Base-by-base conservation (phyloP, 345 rosid species). In the Hypericum perforatum region DNA sequence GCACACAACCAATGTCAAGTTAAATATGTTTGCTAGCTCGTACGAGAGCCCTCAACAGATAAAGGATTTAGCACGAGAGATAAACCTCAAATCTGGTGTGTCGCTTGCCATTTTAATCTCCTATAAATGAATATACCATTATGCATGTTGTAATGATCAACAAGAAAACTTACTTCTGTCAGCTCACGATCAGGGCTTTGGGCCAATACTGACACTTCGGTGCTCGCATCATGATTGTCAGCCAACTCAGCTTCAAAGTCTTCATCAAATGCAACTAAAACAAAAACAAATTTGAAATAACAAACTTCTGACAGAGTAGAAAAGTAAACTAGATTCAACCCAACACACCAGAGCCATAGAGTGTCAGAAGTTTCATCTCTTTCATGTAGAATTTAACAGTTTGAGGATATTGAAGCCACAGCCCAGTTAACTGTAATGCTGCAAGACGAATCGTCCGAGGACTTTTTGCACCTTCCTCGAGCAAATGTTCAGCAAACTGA, bases 381-480 rank as follows among this genome's bases (percentile, higher is more conserved):
- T 86, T 82, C 16, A 81, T 61, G 69, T 91, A 91, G 75, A 70
- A 86, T 65, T 76, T 87, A 64, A 84, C 71, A 41, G 70, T 75
- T 66, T 60, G 66, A 44, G 98, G 96, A 73, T 78, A 67, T 59
- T 80, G 72, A 45, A 86, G 81, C 84, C 81, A 91, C 37, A 91
- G 76, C 63, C 98, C 98, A 41, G 98, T 82, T 55, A 91, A 67
- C 79, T 91, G 98, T 57, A 91, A 77, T 58, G 98, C 91, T 2
- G 78, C 84, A 63, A 91, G 89, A 56, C 98, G 96, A 72, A 91
- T 78, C n/a, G 98, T 91, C 39, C 98, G 85, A 8, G 98, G 98
- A 66, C 98, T 91, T 76, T 82, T 91, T 16, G 74, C 74, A 50
- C 98, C 98, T 80, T 84, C 95, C 77, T 82, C 79, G 1, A 91